A percentile compares a stretch with the other conserved stretches of the same genome.
Evolutionary conservation across 495 filamentous ascomycete genomes (phyloP).

Genomic region (Patellaria atrata): DNA sequence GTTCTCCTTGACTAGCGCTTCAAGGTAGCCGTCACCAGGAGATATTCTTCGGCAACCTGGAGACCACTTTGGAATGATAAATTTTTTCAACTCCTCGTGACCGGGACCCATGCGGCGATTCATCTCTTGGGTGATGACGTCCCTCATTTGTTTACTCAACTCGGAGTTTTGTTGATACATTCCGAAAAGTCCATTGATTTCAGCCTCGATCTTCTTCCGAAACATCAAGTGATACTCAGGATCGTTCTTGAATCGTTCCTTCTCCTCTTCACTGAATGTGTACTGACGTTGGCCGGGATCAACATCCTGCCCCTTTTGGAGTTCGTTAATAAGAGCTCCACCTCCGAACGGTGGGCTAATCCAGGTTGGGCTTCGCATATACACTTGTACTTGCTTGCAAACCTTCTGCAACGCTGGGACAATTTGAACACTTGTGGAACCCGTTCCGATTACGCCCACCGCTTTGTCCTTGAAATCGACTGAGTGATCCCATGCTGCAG

Average conservation of each 20-base stretch:
- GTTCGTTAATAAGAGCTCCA: constrained; percentile 12
- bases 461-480: constrained; percentile 41
- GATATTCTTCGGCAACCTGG: constrained; percentile 19
- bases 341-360: constrained; percentile 20
- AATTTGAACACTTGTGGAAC: constrained; percentile 20
- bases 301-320: constrained; percentile 14
- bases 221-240: constrained; percentile 24
- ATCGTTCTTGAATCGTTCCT: constrained; percentile 23
- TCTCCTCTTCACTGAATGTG: constrained; percentile 25
- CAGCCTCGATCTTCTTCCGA: constrained; percentile 22
- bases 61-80: constrained; percentile 25
- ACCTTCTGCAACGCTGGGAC: constrained; percentile 21
- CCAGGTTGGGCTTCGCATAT: constrained; percentile 19
- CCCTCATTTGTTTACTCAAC: constrained; percentile 16
- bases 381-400: constrained; percentile 16
- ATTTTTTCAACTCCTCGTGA: constrained; percentile 23
- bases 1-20: constrained; percentile 19
- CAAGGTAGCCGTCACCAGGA: constrained; percentile 22
- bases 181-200: constrained; percentile 25
- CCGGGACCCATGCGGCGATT: constrained; percentile 22
- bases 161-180: constrained; percentile 23
- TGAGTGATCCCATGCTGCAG: constrained; percentile 40
- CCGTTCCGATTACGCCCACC: constrained; percentile 41
- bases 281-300: constrained; percentile 21
- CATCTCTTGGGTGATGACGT: constrained; percentile 21